Percentiles rank a stretch among this genome's conserved stretches.
phyloP scores from a whole-genome alignment of 306 rosid genomes.

The Carpinus fangiana region DNA sequence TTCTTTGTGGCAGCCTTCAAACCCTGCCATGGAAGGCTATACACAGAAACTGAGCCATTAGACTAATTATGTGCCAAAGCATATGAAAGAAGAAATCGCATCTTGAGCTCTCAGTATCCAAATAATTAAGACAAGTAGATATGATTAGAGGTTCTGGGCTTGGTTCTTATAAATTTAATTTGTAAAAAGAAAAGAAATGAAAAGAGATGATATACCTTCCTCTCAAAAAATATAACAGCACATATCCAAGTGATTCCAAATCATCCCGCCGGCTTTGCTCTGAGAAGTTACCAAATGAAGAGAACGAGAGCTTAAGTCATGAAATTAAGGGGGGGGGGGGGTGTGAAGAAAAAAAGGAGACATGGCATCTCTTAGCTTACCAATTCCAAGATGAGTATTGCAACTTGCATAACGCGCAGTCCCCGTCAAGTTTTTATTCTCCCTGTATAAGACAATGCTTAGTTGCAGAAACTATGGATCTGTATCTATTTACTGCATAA shows the following conservation, averaged over 20 bases:
- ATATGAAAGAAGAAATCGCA: background rate
- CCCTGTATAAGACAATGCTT: slow-evolving; percentile 45
- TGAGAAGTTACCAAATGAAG: slow-evolving; percentile 34
- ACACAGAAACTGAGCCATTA: slow-evolving; percentile 26
- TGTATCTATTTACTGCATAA: background rate
- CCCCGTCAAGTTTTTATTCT: slow-evolving; percentile 88
- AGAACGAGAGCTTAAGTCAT: slow-evolving; percentile 3
- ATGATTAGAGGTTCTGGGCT: background rate
- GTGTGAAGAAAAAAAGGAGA: background rate
- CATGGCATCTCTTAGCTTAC: slow-evolving; percentile 51
- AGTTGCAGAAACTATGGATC: slow-evolving; percentile 14
- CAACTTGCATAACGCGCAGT: slow-evolving; percentile 99
- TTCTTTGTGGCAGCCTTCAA: slow-evolving; percentile 97
- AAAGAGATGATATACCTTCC: slow-evolving; percentile 66
- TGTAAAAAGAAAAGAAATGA: slow-evolving; percentile 17
- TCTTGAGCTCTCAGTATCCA: background rate
- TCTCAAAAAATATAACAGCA: slow-evolving; percentile 88
- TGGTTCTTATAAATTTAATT: background rate
- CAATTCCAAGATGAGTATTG: slow-evolving; percentile 98
- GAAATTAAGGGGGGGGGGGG: background rate
- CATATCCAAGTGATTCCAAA: slow-evolving; percentile 96
- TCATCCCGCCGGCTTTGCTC: slow-evolving; percentile 99
- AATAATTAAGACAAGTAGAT: background rate
- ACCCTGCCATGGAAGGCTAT: slow-evolving; percentile 99
- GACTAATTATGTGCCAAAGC: background rate